Evolutionary conservation across 2,329 filamentous ascomycete genomes (phyloP).

Genomic region (Hysterium pulicare): DNA sequence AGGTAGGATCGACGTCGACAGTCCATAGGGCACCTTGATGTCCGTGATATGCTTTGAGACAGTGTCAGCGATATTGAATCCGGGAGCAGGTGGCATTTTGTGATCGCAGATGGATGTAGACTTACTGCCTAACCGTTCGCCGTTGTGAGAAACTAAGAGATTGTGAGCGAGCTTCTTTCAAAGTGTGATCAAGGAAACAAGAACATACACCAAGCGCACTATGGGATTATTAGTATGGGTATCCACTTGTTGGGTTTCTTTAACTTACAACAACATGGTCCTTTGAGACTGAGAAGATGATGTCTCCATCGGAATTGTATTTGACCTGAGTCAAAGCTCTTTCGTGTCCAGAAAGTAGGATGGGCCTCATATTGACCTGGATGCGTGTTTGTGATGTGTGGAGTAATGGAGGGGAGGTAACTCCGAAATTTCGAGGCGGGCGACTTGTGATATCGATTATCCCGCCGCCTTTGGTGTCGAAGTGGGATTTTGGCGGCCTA

Average conservation of each 20-base stretch:
- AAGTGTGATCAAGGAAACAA: conserved; percentile 22
- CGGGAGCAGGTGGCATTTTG: background rate
- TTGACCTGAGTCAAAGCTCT: conserved; percentile 93
- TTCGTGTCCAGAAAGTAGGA: conserved; percentile 94
- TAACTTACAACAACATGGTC: conserved; percentile 71
- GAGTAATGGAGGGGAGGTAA: no score
- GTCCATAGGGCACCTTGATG: conserved; percentile 99
- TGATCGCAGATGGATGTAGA: background rate
- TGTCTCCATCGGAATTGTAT: conserved; percentile 82
- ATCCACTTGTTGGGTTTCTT: background rate
- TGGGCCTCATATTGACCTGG: conserved; percentile 73
- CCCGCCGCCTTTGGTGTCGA: no score
- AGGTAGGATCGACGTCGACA: conserved; percentile 91
- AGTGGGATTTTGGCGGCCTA: no score
- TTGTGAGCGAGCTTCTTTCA: background rate
- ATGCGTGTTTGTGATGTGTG: conserved; percentile 8
- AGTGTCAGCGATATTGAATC: background rate
- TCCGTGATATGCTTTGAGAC: conserved; percentile 68
- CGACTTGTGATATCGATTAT: no score
- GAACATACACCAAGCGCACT: conserved; percentile 95
- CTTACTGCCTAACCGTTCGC: conserved; percentile 76
- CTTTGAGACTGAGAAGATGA: conserved; percentile 93
- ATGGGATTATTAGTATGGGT: background rate
- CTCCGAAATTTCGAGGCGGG: no score
- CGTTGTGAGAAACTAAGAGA: conserved; percentile 71